Percentiles rank a stretch among this genome's conserved stretches.
Conservation (phyloP, 1,284 basidiomycete genomes). For the Austropuccinia psidii region DNA sequence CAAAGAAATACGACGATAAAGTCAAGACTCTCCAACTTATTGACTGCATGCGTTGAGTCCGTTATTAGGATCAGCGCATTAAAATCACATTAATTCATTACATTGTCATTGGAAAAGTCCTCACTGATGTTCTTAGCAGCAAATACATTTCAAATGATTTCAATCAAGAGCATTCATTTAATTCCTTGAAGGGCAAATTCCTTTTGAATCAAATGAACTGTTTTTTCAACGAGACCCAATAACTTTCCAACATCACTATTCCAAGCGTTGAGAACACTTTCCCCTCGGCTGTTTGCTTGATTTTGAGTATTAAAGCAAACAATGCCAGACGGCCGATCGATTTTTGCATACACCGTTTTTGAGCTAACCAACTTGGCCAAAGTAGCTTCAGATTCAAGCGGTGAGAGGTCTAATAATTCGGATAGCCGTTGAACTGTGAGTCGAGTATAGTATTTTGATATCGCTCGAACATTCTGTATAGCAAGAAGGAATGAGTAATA, state of each 20-base stretch:
- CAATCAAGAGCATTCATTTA: not conserved
- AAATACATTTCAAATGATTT: no score
- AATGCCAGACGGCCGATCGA: conserved; percentile 83
- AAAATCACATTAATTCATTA: no score
- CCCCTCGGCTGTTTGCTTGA: conserved; percentile 64
- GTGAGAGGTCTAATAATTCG: conserved; percentile 75
- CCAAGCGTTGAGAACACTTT: conserved; percentile 86
- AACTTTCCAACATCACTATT: conserved; percentile 88
- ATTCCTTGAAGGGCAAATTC: conserved; percentile 38
- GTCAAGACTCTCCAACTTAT: no score
- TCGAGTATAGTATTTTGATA: conserved; percentile 87
- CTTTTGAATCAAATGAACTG: conserved; percentile 53
- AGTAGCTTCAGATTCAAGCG: conserved; percentile 73
- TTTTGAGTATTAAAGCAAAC: conserved; percentile 65
- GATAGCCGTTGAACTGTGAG: conserved; percentile 78
- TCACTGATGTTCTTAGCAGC: no score
- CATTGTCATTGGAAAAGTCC: no score
- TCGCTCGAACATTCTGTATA: conserved; percentile 85
- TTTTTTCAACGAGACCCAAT: conserved; percentile 49
- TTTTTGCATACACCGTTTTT: conserved; percentile 83
- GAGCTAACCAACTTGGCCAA: conserved; percentile 82
- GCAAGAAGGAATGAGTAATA: not conserved
- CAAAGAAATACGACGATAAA: no score
- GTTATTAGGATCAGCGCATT: no score
- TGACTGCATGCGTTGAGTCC: no score